Base-by-base conservation (phyloP, 2,329 filamentous ascomycete species). In the Cercospora nicotianae region DNA sequence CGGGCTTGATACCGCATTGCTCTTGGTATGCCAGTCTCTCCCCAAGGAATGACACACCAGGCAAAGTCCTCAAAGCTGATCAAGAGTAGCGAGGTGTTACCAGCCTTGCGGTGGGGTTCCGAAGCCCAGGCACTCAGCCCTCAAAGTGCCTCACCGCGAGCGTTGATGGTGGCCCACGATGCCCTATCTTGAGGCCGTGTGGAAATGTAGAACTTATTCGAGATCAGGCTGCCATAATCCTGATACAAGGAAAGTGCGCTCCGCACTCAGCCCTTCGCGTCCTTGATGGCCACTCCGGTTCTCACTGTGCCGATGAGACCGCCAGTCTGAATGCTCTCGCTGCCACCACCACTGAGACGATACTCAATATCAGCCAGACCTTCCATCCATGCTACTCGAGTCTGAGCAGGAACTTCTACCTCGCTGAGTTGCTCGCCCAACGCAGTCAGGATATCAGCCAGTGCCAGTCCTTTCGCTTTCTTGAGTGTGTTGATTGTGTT, bases 301-400 rank as follows among this genome's bases (percentile, higher is more conserved):
- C 95, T 86, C 51, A 99, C 87, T 5, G 97, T 92, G 1, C 94
- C 95, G 10, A 98, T 92, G 57, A 97, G 85, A 0, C 94, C 95
- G 6, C 95, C 94, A 0, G 95, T 98, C 83, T 99, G 95, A 67
- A 99, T 87, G 5, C 84, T 83, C 81, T 99, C 95, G 67, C 89
- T 93, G 1, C 91, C 94, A 23, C 95, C 95, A 53, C 93, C 91
- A 36, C 94, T 91, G 5, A 99, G 83, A 69, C 95, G 85, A 80
- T 96, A 96, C 82, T 99, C 95, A 63, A 99, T 91, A 74, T 97
- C 92, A 0, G 94, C 93, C 65, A 99, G 82, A 0, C 94, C 94
- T 68, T 95, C 91, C 69, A 99, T 83, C 95, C 95, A 99, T 2
- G 90, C 87, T 63, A 98, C 91, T 84, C 95, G 91, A 10, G 93